These are phyloP conservation scores for Spinellus fusiger DNA, from an alignment of 192 early-diverging fungal genomes.

Conservation along the genomic window DNA sequence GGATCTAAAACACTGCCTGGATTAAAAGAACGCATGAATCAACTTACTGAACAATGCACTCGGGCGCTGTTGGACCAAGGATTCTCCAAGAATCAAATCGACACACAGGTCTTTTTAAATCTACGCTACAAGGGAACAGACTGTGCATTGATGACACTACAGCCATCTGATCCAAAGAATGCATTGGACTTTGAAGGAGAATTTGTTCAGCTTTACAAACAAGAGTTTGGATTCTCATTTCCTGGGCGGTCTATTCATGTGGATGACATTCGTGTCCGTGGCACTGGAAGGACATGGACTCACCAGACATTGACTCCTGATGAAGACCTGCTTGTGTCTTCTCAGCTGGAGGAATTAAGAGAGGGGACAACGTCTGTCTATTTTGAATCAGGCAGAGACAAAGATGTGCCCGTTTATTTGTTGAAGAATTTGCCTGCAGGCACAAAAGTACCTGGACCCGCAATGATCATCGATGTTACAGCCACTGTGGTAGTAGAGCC, in stretches of 20 bases:
- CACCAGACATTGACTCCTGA: slow-evolving; percentile 29
- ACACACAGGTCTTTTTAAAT: slow-evolving; percentile 71
- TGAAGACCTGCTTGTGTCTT: too few species aligned
- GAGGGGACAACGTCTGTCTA: slow-evolving; percentile 57
- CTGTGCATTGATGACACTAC: slow-evolving; percentile 82
- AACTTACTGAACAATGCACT: too few species aligned
- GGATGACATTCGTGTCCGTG: slow-evolving; percentile 90
- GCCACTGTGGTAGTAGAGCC: slow-evolving; percentile 87
- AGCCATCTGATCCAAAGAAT: slow-evolving; percentile 42
- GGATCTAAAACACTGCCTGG: slow-evolving; percentile 28
- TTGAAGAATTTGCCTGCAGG: slow-evolving; percentile 62
- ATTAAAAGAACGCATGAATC: slow-evolving; percentile 43
- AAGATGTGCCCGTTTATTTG: slow-evolving; percentile 65
- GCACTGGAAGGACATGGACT: slow-evolving; percentile 56
- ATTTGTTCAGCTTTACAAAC: slow-evolving; percentile 74
- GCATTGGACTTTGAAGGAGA: slow-evolving; percentile 58
- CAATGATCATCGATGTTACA: slow-evolving; percentile 86
- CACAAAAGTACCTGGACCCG: slow-evolving; percentile 70
- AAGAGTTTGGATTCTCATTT: slow-evolving; percentile 95
- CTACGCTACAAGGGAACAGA: slow-evolving; percentile 93
- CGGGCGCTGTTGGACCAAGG: slow-evolving; percentile 68
- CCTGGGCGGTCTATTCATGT: slow-evolving; percentile 75
- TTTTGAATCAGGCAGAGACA: slow-evolving; percentile 66
- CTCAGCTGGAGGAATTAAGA: slow-evolving; percentile 24
- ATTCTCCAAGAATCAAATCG: slow-evolving; percentile 50